phyloP scores from a whole-genome alignment of 2,329 filamentous ascomycete species.

The Talaromyces islandicus region DNA sequence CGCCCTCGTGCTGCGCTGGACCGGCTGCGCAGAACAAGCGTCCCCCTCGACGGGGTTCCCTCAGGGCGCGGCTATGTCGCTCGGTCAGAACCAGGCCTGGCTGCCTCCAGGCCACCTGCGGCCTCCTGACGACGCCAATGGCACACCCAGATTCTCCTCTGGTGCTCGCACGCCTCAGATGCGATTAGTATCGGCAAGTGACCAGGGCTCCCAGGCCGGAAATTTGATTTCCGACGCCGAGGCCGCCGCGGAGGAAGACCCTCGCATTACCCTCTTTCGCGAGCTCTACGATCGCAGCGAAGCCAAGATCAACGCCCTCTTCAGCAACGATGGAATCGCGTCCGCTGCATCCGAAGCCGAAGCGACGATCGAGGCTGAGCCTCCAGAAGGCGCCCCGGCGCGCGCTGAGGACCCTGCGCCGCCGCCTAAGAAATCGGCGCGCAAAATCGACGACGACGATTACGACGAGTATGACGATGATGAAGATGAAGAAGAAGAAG shows the following conservation, averaged over 20 bases:
- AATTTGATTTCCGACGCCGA: conserved; percentile 46
- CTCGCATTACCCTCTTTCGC: conserved; percentile 65
- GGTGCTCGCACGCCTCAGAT: conserved; percentile 40
- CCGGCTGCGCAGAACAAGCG: conserved; percentile 31
- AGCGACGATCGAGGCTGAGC: conserved; percentile 44
- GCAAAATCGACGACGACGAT: conserved; percentile 74
- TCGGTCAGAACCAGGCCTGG: conserved; percentile 65
- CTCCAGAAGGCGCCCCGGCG: conserved; percentile 22
- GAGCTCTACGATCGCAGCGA: conserved; percentile 73
- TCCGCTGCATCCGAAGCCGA: conserved; percentile 29
- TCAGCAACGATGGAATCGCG: conserved; percentile 44
- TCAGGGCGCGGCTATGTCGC: conserved; percentile 52
- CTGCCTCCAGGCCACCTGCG: conserved; percentile 54
- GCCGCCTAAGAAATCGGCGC: conserved; percentile 51
- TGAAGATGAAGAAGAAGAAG: conserved; percentile 55
- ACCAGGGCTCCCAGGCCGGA: conserved; percentile 42
- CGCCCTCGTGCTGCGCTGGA: conserved; percentile 21
- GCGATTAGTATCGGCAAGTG: conserved; percentile 35
- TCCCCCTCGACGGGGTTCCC: conserved; percentile 40
- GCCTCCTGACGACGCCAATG: conserved; percentile 56
- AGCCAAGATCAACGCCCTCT: conserved; percentile 69
- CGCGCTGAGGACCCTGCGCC: conserved; percentile 46
- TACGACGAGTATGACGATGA: conserved; percentile 63
- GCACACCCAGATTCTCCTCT: conserved; percentile 36
- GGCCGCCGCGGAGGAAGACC: conserved; percentile 62